Conservation (phyloP, 208 protist species). For the Trypanosoma lewisi region DNA sequence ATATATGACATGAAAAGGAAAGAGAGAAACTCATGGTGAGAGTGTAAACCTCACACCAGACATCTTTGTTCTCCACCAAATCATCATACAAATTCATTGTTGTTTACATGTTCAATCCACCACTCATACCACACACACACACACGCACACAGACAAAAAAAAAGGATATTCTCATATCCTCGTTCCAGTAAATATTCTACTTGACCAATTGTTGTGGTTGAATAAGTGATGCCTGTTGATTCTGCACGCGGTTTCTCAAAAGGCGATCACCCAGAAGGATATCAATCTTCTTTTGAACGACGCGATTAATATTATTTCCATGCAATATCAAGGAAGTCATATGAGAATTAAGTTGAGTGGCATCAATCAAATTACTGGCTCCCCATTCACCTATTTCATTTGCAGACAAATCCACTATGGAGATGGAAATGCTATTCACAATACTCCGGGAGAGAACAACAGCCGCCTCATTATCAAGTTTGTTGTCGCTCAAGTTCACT, state of each 20-base stretch:
- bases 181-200: too few species aligned
- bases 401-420: slow-evolving; percentile 58
- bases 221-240: slow-evolving; percentile 9
- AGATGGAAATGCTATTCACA: slow-evolving; percentile 56
- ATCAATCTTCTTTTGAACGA: slow-evolving; percentile 83
- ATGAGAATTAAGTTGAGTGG: slow-evolving; percentile 61
- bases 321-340: slow-evolving; percentile 64
- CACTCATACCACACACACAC: too few species aligned
- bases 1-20: background rate
- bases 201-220: slow-evolving; percentile 9
- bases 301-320: slow-evolving; percentile 79
- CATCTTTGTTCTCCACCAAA: too few species aligned
- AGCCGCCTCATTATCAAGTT: slow-evolving; percentile 78
- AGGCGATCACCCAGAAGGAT: slow-evolving; percentile 73
- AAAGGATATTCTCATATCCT: too few species aligned
- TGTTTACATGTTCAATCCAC: background rate
- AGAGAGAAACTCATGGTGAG: slow-evolving; percentile 5
- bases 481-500: slow-evolving; percentile 81
- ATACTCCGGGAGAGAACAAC: slow-evolving; percentile 64
- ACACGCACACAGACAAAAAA: too few species aligned
- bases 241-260: slow-evolving; percentile 50
- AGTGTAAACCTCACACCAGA: too few species aligned
- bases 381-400: slow-evolving; percentile 76
- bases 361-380: slow-evolving; percentile 70
- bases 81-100: background rate